Evolutionary conservation across 2,329 filamentous ascomycete species (phyloP).

Genomic region (Monosporascus sp.): DNA sequence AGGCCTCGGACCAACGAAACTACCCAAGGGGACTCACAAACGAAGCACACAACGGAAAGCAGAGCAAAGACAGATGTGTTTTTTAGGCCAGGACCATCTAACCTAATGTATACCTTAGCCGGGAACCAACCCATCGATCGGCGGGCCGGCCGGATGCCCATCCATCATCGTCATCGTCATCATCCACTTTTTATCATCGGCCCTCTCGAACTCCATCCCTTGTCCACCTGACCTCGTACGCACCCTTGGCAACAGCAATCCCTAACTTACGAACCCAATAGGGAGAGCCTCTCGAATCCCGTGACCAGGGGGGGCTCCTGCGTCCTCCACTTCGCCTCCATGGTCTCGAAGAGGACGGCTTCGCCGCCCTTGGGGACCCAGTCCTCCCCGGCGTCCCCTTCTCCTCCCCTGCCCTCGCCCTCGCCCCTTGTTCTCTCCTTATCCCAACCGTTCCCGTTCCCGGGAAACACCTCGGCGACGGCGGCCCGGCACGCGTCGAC

Average conservation of each 20-base stretch:
- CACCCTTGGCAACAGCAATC: too few relatives aligned
- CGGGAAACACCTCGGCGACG: conserved; percentile 63
- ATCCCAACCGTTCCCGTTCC: conserved; percentile 14
- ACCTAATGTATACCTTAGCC: too few relatives aligned
- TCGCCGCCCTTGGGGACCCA: conserved; percentile 42
- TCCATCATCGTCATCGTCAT: too few relatives aligned
- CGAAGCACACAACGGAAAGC: conserved; percentile 17
- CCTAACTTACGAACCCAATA: conserved; percentile 37
- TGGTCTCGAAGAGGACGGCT: conserved; percentile 47
- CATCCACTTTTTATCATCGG: background rate
- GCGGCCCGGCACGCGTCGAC: conserved; percentile 63
- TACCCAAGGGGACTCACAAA: too few relatives aligned
- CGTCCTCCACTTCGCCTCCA: conserved; percentile 40
- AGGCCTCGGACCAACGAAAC: too few relatives aligned
- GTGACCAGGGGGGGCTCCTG: conserved; percentile 46
- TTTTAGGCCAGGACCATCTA: too few relatives aligned
- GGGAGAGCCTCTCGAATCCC: conserved; percentile 43
- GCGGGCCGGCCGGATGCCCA: background rate
- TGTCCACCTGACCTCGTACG: too few relatives aligned
- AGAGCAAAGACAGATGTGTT: background rate
- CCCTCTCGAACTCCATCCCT: background rate
- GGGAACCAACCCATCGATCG: too few relatives aligned
- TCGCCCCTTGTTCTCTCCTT: conserved; percentile 8
- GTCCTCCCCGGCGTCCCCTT: conserved; percentile 20
- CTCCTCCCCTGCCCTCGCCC: conserved; percentile 15